Conservation (phyloP, 495 filamentous ascomycete species). For the Amphirosellinia nigrospora region DNA sequence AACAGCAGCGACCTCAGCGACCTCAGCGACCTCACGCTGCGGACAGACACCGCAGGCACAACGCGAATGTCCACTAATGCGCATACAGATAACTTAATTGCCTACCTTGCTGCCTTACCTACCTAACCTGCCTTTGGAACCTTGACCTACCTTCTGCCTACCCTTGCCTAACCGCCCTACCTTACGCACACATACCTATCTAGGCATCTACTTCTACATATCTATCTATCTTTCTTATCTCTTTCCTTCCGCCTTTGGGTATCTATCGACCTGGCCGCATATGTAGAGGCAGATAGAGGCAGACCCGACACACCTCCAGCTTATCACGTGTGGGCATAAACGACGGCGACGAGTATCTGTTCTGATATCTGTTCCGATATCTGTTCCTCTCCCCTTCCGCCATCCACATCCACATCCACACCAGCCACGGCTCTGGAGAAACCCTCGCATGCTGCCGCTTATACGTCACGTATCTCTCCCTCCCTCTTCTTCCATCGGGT, state of each 20-base stretch:
- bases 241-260: no score
- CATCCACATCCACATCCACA: no score
- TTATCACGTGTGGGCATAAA: no score
- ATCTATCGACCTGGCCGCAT: no score
- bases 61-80: not conserved
- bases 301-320: no score
- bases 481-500: not conserved
- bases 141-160: no score
- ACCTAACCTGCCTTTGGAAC: no score
- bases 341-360: no score
- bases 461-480: slow-evolving; percentile 14
- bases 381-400: no score
- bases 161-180: not conserved
- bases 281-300: no score
- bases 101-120: not conserved
- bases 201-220: not conserved
- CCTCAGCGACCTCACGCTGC: not conserved
- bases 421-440: slow-evolving; percentile 6
- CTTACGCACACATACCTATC: not conserved
- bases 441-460: slow-evolving; percentile 24
- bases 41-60: not conserved
- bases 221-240: not conserved
- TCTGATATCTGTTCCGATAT: no score
- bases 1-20: not conserved
- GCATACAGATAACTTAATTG: not conserved